Evolutionary conservation across 2,329 filamentous ascomycete species (phyloP), one percentile per base, ranked within the genome.

Genomic region (Aspergillus sp.): DNA sequence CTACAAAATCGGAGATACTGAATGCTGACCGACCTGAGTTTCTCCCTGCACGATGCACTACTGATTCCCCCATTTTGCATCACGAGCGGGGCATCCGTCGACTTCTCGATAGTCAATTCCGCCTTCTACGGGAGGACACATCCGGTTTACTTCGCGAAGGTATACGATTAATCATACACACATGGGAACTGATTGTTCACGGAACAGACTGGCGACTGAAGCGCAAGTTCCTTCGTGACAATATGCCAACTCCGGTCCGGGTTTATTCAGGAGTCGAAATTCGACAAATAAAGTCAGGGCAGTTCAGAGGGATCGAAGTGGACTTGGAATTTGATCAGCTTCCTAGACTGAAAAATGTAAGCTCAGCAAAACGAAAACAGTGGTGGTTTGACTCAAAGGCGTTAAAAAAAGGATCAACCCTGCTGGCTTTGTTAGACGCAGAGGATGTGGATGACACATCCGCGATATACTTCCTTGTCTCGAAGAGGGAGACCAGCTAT

Each of bases 251-350:
- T 1, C 61, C 57, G 3, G 12, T 55, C 4, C 55, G 61, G 5
- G 45, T 63, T 5, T 63, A 60, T 28, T 39, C 53, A n/a, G 55
- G 45, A 17, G 54, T 39, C 17, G 12, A 55, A 15, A 15, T 63
- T 4, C 21, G 28, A 15, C 8, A 17, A 10, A 7, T 60, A 7
- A 57, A 23, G 21, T 32, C 52, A 13, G 45, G 28, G 28, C 9
- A 13, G 5, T 38, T 53, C 12, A 60, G 58, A 15, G 58, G 58
- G 1, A 19, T 63, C 1, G 50, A 63, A 12, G 32, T 63, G 1
- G 58, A 63, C 6, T 12, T 63, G 5, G 61, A 63, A 32, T 63
- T 63, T 43, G 54, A 63, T 12, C 61, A 63, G 21, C 48, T 51
- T 25, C 30, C 36, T 3, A 47, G 51, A 36, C n/a, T 57, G 6